phyloP scores from a whole-genome alignment of 306 rosid species.

The Cucurbita argyrosperma region DNA sequence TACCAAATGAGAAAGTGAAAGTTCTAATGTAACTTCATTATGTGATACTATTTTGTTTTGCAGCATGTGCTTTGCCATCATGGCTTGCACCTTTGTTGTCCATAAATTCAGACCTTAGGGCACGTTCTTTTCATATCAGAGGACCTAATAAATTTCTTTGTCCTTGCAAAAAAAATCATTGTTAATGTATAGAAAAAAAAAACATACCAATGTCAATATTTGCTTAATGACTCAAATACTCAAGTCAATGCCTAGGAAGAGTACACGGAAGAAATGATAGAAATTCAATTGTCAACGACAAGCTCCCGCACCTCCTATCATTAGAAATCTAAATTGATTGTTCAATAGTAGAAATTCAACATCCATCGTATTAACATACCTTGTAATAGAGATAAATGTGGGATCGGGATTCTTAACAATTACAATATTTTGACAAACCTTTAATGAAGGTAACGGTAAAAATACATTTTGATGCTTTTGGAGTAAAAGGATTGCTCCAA shows the following conservation, averaged over 20 bases:
- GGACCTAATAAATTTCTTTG: background rate
- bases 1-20: background rate
- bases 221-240: background rate
- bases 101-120: background rate
- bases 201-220: background rate
- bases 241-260: background rate
- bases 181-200: background rate
- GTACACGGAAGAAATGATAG: background rate
- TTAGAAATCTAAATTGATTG: background rate
- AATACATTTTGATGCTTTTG: too few species aligned
- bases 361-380: background rate
- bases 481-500: too few species aligned
- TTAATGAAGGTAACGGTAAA: too few species aligned
- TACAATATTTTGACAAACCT: background rate
- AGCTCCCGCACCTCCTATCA: background rate
- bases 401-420: background rate
- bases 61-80: background rate
- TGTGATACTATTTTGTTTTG: background rate
- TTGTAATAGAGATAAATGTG: background rate
- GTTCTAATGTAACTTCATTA: background rate
- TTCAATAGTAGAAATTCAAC: background rate
- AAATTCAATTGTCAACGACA: background rate
- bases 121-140: background rate
- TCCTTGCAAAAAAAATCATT: background rate
- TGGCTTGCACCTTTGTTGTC: background rate